phyloP scores from a whole-genome alignment of 768 basidiomycete genomes.

The Podaxis carcinomalis region DNA sequence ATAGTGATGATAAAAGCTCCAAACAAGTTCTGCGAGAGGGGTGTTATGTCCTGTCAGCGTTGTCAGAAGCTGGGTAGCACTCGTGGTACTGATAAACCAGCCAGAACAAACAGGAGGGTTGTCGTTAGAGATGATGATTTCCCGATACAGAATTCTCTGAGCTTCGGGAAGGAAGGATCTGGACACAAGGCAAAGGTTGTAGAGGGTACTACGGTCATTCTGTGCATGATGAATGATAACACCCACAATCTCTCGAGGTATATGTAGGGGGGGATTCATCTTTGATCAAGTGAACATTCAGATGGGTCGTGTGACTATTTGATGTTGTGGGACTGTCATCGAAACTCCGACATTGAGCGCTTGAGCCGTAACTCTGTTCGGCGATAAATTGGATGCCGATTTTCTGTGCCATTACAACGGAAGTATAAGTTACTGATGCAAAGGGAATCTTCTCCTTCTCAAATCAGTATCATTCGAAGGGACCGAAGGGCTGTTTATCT shows the following conservation, averaged over 20 bases:
- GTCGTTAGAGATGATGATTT: background rate
- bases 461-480: no score
- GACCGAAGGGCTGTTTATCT: no score
- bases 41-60: background rate
- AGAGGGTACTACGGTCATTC: background rate
- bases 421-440: no score
- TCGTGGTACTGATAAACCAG: background rate
- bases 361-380: no score
- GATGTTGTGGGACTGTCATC: no score
- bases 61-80: background rate
- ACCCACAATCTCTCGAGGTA: background rate
- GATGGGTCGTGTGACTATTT: no score
- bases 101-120: background rate
- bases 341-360: no score
- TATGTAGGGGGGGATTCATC: no score
- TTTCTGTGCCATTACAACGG: no score
- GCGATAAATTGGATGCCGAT: no score
- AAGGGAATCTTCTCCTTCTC: no score
- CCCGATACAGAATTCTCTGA: background rate
- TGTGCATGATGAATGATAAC: background rate
- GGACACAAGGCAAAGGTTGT: slow-evolving; percentile 6
- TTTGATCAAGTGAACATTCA: no score
- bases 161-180: background rate
- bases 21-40: background rate
- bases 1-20: background rate